Conservation (phyloP, 2,329 filamentous ascomycete species). For the Neofusicoccum cordaticola region DNA sequence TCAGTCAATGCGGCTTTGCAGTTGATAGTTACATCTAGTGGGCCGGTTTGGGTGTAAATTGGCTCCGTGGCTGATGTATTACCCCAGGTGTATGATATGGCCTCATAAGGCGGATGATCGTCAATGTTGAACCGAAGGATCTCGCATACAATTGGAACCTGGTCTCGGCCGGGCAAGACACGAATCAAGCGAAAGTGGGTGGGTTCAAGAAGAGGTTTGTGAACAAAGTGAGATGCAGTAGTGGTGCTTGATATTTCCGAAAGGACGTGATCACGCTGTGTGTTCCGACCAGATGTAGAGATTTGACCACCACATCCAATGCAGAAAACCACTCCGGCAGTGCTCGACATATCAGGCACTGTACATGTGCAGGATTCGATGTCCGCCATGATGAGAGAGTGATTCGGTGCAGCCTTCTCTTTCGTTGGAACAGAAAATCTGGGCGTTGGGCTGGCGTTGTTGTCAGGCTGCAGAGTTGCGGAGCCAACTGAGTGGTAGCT, state of each 20-base stretch:
- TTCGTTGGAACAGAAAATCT: too few relatives aligned
- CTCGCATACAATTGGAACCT: neutral
- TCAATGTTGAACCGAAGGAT: neutral
- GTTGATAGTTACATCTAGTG: neutral
- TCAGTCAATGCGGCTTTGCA: neutral
- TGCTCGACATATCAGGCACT: neutral
- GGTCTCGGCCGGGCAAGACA: neutral
- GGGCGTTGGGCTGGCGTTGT: too few relatives aligned
- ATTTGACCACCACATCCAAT: neutral
- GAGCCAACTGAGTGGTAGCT: too few relatives aligned
- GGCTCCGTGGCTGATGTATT: neutral
- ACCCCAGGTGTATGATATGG: constrained; percentile 22
- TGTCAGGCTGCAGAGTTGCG: neutral
- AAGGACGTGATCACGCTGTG: too few relatives aligned
- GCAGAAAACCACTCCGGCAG: neutral
- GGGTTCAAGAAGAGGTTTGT: neutral
- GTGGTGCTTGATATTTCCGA: too few relatives aligned
- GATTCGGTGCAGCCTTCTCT: too few relatives aligned
- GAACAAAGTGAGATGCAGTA: neutral
- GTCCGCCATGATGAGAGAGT: neutral
- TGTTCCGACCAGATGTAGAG: neutral
- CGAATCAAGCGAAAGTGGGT: neutral
- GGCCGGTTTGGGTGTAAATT: neutral
- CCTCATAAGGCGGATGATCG: constrained; percentile 15
- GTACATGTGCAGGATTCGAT: neutral